Base-by-base conservation (phyloP, 2,329 filamentous ascomycete genomes). In the Didymella lethalis region DNA sequence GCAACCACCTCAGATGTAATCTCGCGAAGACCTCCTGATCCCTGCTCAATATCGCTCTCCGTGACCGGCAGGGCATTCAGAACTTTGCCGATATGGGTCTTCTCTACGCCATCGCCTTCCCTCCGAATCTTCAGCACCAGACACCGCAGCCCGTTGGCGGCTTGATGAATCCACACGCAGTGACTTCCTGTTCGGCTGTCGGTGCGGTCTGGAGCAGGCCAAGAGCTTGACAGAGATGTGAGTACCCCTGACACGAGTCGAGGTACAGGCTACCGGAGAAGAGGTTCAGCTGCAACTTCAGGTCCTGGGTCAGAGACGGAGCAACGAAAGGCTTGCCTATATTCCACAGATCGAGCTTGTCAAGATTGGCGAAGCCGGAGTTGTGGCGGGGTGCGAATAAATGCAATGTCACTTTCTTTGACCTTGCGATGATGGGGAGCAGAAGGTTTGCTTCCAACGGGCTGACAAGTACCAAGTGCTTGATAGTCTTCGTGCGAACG, bases 241-340 rank as follows among this genome's bases (percentile, higher is more conserved):
- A 29, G 11, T 91, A 92, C 52, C 90, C 83, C 0, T 75, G 57
- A 43, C 80, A 84, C 0, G 79, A 81, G 0, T 69, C 72, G 10
- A 91, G 77, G 64, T 91, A 92, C 0, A 91, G 78, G 54, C 90
- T 87, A 0, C 89, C 90, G 0, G 90, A 80, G 54, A 92, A 91
- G 0, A 92, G 74, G 43, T 89, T 88, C 0, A 92, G 79, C 55
- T 85, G 79, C 0, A 79, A 74, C 0, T 76, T 70, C 0, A 84
- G 66, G 0, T 54, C 68, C 10, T 65, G 70, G 12, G 63, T 67
- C 4, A 71, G 54, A 7, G 28, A 32, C 2, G 6, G 12, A 1
- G 58, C 26, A 0, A 46, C 59, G 20, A 65, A 61, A 0, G 1
- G 7, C 2, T 61, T 57, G 0, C 70, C 78, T 1, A 81, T 54